Evolutionary conservation across 495 filamentous ascomycete genomes (phyloP).

Genomic region (Aspergillus nidulans): DNA sequence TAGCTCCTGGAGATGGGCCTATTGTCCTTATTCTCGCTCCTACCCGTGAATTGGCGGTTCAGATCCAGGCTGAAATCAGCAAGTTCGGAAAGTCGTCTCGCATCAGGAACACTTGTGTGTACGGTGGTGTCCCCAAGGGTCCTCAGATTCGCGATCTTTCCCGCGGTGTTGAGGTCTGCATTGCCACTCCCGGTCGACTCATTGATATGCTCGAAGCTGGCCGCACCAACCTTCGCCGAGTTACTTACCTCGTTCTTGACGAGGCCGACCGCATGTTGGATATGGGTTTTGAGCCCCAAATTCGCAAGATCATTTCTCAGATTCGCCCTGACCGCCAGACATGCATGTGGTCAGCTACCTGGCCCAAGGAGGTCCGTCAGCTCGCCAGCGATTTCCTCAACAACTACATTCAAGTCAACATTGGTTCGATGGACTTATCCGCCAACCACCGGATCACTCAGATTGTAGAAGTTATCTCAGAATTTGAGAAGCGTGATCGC

Average conservation of each 20-base stretch:
- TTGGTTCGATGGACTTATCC: slow-evolving; percentile 93
- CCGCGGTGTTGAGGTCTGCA: slow-evolving; percentile 94
- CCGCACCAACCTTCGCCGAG: slow-evolving; percentile 96
- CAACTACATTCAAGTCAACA: slow-evolving; percentile 98
- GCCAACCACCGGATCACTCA: slow-evolving; percentile 98
- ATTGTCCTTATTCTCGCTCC: slow-evolving; percentile 95
- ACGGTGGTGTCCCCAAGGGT: slow-evolving; percentile 96
- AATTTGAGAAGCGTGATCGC: slow-evolving; percentile 95
- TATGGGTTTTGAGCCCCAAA: slow-evolving; percentile 99
- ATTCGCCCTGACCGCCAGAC: slow-evolving; percentile 98
- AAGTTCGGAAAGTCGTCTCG: slow-evolving; percentile 98
- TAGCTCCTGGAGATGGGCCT: slow-evolving; percentile 93
- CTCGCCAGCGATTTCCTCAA: slow-evolving; percentile 92
- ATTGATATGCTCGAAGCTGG: slow-evolving; percentile 98
- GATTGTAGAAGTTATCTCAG: slow-evolving; percentile 90
- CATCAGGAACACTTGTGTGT: slow-evolving; percentile 98
- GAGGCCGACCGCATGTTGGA: slow-evolving; percentile 99
- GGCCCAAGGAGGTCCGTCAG: slow-evolving; percentile 98
- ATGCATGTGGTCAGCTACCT: slow-evolving; percentile 99
- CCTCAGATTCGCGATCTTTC: slow-evolving; percentile 92
- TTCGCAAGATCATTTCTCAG: slow-evolving; percentile 94
- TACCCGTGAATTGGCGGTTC: slow-evolving; percentile 94
- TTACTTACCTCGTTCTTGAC: slow-evolving; percentile 95
- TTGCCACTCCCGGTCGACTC: slow-evolving; percentile 93
- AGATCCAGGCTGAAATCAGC: slow-evolving; percentile 99